phyloP scores from a whole-genome alignment of 2,329 filamentous ascomycete genomes.

The Colletotrichum musae region DNA sequence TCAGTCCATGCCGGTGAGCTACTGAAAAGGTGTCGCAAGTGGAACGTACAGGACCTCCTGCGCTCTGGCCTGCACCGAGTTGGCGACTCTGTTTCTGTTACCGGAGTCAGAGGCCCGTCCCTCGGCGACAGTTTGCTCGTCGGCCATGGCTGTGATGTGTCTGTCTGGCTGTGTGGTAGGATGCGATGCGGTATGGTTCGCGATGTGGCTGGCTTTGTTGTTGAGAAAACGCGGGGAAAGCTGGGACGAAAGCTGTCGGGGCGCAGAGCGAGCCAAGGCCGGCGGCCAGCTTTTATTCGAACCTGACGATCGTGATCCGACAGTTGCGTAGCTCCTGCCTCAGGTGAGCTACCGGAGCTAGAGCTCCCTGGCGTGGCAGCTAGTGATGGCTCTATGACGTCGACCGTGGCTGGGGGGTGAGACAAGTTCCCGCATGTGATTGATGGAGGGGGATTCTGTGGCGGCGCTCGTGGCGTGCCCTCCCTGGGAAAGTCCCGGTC shows the following conservation, averaged over 20 bases:
- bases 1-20: constrained; percentile 24
- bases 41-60: constrained; percentile 63
- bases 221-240: not conserved
- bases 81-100: constrained; percentile 48
- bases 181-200: not conserved
- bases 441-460: not conserved
- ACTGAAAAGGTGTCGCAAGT: not conserved
- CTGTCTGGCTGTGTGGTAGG: not conserved
- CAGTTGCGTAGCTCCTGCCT: constrained; percentile 25
- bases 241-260: not conserved
- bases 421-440: constrained; percentile 5
- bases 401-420: constrained; percentile 24
- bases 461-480: constrained; percentile 3
- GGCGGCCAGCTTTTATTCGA: constrained; percentile 29
- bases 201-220: not conserved
- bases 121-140: constrained; percentile 28
- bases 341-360: constrained; percentile 24
- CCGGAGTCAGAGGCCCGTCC: constrained; percentile 24
- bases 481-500: too few species aligned
- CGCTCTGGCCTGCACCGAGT: constrained; percentile 61
- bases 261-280: constrained; percentile 2
- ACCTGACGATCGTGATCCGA: constrained; percentile 34
- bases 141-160: constrained; percentile 19
- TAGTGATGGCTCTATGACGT: constrained; percentile 40
- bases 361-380: constrained; percentile 33